These are phyloP conservation scores for Arachis stenosperma DNA, from an alignment of 306 rosid species.

Conservation along the genomic window DNA sequence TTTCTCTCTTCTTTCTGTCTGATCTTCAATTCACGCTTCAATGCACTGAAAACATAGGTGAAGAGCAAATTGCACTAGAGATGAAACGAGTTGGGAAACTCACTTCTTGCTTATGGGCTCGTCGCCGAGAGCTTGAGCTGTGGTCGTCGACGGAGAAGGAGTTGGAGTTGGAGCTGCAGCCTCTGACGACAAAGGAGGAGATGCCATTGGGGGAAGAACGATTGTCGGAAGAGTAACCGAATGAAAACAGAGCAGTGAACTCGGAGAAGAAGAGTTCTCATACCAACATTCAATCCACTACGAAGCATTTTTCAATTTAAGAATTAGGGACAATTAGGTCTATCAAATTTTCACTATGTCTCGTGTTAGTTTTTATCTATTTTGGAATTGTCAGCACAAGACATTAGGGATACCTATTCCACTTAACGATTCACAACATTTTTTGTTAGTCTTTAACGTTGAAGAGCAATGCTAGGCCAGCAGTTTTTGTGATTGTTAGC, in stretches of 20 bases:
- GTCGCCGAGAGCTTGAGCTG: background rate
- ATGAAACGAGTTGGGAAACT: background rate
- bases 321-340: too few species aligned
- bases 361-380: too few species aligned
- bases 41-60: slow-evolving; percentile 52
- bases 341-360: background rate
- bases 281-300: too few species aligned
- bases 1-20: slow-evolving; percentile 70
- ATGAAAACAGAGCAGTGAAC: background rate
- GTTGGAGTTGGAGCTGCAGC: background rate
- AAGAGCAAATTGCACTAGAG: background rate
- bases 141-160: slow-evolving; percentile 17
- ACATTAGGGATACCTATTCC: too few species aligned
- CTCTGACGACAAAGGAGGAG: background rate
- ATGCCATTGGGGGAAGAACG: slow-evolving; percentile 1
- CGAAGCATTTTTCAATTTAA: too few species aligned
- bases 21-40: slow-evolving; percentile 69
- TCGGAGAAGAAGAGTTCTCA: background rate
- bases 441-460: too few species aligned
- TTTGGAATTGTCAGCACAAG: too few species aligned
- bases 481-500: too few species aligned
- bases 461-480: too few species aligned
- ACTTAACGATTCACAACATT: too few species aligned
- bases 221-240: background rate
- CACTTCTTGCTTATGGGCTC: slow-evolving; percentile 50